A percentile compares a stretch with the other conserved stretches of the same genome.
Conservation (phyloP, 371 early-diverging fungal genomes). For the Rhizopus sp. region DNA sequence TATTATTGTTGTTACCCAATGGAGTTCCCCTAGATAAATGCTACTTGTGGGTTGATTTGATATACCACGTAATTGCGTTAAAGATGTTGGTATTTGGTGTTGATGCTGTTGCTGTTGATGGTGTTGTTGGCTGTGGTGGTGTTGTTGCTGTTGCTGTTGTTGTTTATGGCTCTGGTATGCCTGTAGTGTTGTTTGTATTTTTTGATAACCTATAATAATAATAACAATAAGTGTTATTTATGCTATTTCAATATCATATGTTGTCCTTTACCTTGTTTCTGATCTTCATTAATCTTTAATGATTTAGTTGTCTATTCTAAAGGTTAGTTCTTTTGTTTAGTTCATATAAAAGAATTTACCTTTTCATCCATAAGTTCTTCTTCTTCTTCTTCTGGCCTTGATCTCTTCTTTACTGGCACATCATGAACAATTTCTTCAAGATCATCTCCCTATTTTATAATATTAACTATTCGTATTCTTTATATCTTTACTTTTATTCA, state of each 20-base stretch:
- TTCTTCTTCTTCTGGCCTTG: slow-evolving; percentile 21
- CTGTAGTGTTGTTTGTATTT: slow-evolving; percentile 25
- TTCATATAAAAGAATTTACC: slow-evolving; percentile 23
- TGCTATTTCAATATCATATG: not conserved
- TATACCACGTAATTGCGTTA: slow-evolving; percentile 33
- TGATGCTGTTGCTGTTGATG: slow-evolving; percentile 3
- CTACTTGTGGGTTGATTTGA: slow-evolving; percentile 40
- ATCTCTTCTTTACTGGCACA: slow-evolving; percentile 32
- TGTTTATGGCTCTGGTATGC: slow-evolving; percentile 16
- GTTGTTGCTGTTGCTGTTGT: slow-evolving; percentile 1
- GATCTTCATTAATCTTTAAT: slow-evolving; percentile 6
- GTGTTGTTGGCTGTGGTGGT: not conserved
- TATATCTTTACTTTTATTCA: not conserved
- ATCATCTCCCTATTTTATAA: slow-evolving; percentile 30
- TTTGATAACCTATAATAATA: slow-evolving; percentile 15
- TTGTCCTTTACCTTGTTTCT: slow-evolving; percentile 2
- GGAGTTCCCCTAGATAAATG: slow-evolving; percentile 51
- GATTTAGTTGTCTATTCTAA: slow-evolving; percentile 7
- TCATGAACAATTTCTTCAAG: slow-evolving; percentile 48
- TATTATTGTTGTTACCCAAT: slow-evolving; percentile 42
- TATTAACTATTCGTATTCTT: not conserved
- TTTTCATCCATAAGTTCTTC: slow-evolving; percentile 29
- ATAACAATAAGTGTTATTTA: not conserved
- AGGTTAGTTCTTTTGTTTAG: slow-evolving; percentile 30
- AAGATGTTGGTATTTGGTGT: slow-evolving; percentile 24